Evolutionary conservation across 2,329 filamentous ascomycete genomes (phyloP), one percentile per base, ranked within the genome.

Genomic region (Xylaria sp.): DNA sequence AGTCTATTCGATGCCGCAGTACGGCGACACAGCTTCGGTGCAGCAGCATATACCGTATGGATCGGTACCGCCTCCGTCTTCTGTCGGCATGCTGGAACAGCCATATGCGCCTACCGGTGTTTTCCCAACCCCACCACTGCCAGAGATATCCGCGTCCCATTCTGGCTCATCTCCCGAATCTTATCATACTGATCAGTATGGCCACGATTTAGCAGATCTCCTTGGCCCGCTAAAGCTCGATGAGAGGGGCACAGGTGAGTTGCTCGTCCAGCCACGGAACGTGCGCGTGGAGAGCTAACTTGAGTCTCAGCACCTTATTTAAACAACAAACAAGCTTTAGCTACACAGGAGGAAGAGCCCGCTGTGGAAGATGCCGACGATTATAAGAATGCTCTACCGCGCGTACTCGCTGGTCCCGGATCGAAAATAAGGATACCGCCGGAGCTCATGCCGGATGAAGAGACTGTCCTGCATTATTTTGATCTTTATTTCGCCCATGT

Each of bases 361-460:
- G 89, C 88, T 0, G 81, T 92, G 41, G 91, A 92, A 69, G 92
- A 90, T 12, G 83, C 88, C 28, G 92, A 94, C 68, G 91, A 97
- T 66, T 90, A 87, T 69, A 92, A 94, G 74, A 88, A 89, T 54
- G 82, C 87, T 37, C 81, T 97, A 9, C 94, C 93, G 41, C 88
- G 89, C 13, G 87, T 91, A 41, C 86, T 88, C 18, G 87, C 87
- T 7, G 88, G 90, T 9, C 88, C 92, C 8, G 94, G 94, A 59
- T 86, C 90, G 25, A 94, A 92, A 68, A 91, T 97, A 68, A 89
- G 94, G 44, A 97, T 98, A 70, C 96, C 95, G 0, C 93, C 92
- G 0, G 94, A 97, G 76, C 87, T 98, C 76, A 97, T 98, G 94
- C 95, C 95, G 0, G 88, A 91, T 37, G 94, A 98, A 39, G 90